Base-by-base conservation (phyloP, 1,139 yeast genomes). In the Magnusiomyces tetraspermus region DNA sequence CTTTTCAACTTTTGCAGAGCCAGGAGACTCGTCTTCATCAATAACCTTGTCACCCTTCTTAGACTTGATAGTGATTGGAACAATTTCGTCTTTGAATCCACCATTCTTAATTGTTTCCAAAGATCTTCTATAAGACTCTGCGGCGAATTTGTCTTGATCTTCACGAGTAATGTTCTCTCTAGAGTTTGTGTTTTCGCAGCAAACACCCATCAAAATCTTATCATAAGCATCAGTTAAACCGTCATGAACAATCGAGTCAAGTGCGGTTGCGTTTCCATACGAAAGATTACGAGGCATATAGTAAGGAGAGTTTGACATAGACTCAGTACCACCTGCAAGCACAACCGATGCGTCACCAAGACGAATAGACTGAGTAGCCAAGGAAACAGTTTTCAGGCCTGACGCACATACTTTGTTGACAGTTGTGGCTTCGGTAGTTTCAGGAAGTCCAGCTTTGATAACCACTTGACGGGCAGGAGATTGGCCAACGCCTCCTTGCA, bases 381-480 rank as follows among this genome's bases (percentile, higher is more conserved):
- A 64, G 52, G 78, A 72, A 52, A 77, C 75, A 2, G 83, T 67
- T 68, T 79, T 79, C 69, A 79, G 71, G 46, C 83, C 84, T 3
- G 81, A 76, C 22, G 84, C 79, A 69, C 84, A 79, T 51, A 79
- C 83, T 68, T 79, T 79, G 71, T 79, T 79, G 60, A 79, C 66
- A 55, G 83, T 76, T 55, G 80, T 72, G 55, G 83, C 81, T 56
- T 79, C 81, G 51, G 76, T 71, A 17, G 70, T 57, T 51, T 75
- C 76, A 15, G 82, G 75, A 57, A 79, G 70, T 2, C 84, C 84
- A 5, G 82, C 80, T 60, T 75, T 76, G 61, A 79, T 69, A 33
- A 78, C 80, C 47, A 78, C 83, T 67, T 79, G 84, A 64, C 84
- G 74, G 40, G 83, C 83, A 24, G 84, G 84, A 46, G 82, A 79